Conservation (phyloP, 768 basidiomycete species). For the Podaxis carcinomalis region DNA sequence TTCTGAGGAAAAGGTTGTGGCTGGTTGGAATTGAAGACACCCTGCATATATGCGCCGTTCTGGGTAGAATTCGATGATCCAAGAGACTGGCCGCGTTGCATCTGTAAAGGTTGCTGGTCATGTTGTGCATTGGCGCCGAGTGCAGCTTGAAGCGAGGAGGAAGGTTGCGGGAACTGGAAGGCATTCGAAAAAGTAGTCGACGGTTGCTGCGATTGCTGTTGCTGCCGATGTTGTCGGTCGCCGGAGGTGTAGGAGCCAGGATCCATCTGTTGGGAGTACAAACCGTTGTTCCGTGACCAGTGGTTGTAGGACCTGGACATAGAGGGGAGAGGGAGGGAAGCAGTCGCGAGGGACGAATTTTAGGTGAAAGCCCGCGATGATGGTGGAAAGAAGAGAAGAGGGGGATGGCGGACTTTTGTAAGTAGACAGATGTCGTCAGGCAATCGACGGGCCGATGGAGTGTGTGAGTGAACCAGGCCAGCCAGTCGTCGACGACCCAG, state of each 20-base stretch:
- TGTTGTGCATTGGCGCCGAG: conserved; percentile 17
- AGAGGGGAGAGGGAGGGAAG: background rate
- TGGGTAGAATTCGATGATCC: conserved; percentile 9
- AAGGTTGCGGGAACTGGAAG: conserved; percentile 15
- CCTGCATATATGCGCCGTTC: conserved; percentile 10
- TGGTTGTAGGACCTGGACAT: conserved; percentile 5
- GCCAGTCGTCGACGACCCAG: background rate
- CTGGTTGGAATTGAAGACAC: conserved; percentile 14
- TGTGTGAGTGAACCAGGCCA: conserved; percentile 6
- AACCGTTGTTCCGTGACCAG: conserved; percentile 1
- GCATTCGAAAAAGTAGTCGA: background rate
- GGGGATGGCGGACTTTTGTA: background rate
- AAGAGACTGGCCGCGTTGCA: conserved; percentile 7
- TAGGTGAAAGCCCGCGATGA: background rate
- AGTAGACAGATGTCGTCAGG: background rate
- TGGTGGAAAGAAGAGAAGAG: background rate
- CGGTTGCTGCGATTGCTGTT: conserved; percentile 16
- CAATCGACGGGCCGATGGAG: background rate
- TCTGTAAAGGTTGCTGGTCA: conserved; percentile 12
- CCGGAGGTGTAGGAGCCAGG: conserved; percentile 19
- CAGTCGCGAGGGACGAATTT: background rate
- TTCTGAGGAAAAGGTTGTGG: conserved; percentile 1
- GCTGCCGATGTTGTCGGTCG: conserved; percentile 16
- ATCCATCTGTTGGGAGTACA: conserved; percentile 27
- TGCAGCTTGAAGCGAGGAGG: conserved; percentile 19